Conservation (phyloP, 2,329 filamentous ascomycete genomes). For the Helicocarpus griseus region DNA sequence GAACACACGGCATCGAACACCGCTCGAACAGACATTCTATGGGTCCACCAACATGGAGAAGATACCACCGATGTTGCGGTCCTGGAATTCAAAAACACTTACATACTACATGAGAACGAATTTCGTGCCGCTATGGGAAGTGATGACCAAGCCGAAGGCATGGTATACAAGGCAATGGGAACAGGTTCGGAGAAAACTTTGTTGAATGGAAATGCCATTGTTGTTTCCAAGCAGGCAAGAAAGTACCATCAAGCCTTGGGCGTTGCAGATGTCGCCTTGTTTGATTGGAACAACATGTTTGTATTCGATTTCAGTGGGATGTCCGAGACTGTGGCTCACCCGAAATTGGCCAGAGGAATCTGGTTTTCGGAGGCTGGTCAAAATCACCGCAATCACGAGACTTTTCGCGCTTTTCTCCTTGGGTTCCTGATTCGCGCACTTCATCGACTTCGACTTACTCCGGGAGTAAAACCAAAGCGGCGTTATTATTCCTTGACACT, state of each 20-base stretch:
- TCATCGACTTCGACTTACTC: too few species aligned
- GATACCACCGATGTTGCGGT: not conserved
- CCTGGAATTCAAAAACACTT: not conserved
- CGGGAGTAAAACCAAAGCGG: too few species aligned
- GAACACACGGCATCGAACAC: not conserved
- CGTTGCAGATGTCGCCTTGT: not conserved
- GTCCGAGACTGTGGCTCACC: not conserved
- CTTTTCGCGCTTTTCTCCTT: conserved; percentile 2
- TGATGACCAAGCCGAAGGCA: not conserved
- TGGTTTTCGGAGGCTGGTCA: conserved; percentile 1
- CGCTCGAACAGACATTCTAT: not conserved
- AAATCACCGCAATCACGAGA: not conserved
- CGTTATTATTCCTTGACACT: too few species aligned
- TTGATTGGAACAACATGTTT: too few species aligned
- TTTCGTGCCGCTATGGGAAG: not conserved
- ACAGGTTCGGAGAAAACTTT: not conserved
- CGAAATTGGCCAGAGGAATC: not conserved
- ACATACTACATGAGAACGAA: not conserved
- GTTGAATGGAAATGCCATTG: not conserved
- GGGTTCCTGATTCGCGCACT: conserved; percentile 4
- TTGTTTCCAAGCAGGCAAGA: conserved; percentile 1
- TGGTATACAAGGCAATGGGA: not conserved
- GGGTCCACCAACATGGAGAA: not conserved
- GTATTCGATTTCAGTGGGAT: conserved; percentile 2
- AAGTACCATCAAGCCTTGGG: not conserved